These are phyloP conservation scores for Simmondsia chinensis DNA, from an alignment of 148 eudicot species.

Conservation along the genomic window DNA sequence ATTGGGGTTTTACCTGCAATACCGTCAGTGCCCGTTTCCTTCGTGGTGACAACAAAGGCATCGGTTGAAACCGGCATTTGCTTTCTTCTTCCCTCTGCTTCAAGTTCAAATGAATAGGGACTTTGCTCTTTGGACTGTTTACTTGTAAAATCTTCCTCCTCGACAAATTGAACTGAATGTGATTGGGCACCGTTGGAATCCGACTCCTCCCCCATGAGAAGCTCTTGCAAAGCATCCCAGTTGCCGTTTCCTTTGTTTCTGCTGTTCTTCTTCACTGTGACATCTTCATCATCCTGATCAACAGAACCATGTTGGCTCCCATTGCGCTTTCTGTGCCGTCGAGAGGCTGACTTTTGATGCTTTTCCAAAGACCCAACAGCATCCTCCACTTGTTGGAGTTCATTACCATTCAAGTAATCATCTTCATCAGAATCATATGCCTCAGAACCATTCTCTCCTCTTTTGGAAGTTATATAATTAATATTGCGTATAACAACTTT, in stretches of 20 bases:
- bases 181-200: slow-evolving; percentile 14
- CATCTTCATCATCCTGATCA: slow-evolving; percentile 16
- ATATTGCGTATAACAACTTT: slow-evolving; percentile 74
- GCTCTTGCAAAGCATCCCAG: slow-evolving; percentile 76
- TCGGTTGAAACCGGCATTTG: slow-evolving; percentile 31
- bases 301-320: slow-evolving; percentile 28
- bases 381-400: slow-evolving; percentile 51
- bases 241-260: slow-evolving; percentile 36
- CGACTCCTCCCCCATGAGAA: slow-evolving; percentile 54
- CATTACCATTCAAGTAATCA: slow-evolving; percentile 31
- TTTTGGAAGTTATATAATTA: slow-evolving; percentile 59
- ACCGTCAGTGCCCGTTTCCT: slow-evolving; percentile 20
- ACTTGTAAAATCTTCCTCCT: slow-evolving; percentile 16
- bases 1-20: slow-evolving; percentile 6
- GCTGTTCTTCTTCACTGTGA: slow-evolving; percentile 11
- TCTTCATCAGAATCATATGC: slow-evolving; percentile 46
- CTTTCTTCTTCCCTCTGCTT: slow-evolving; percentile 19
- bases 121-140: slow-evolving; percentile 18
- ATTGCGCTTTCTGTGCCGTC: slow-evolving; percentile 22
- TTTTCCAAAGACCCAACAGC: slow-evolving; percentile 56
- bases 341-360: slow-evolving; percentile 31
- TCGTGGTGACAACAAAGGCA: slow-evolving; percentile 34
- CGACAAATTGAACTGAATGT: slow-evolving; percentile 15
- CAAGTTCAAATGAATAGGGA: slow-evolving; percentile 17
- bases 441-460: slow-evolving; percentile 32